Evolutionary conservation across 1,139 yeast species (phyloP).

Genomic region (Candida sanyaensis): DNA sequence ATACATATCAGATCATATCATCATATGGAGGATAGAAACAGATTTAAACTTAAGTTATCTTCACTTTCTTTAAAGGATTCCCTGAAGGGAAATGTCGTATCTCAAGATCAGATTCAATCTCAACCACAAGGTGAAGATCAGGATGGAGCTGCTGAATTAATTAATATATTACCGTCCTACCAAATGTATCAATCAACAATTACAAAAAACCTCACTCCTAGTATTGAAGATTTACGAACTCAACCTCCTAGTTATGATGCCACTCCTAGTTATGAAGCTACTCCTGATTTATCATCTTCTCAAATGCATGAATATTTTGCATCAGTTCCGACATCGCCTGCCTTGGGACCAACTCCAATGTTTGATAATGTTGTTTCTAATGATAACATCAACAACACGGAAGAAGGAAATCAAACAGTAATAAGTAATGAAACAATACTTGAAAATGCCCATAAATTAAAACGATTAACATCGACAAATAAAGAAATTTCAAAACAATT

Average conservation of each 20-base stretch:
- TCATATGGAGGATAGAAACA: slow-evolving; percentile 13
- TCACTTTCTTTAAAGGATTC: slow-evolving; percentile 7
- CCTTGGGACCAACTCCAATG: slow-evolving; percentile 2
- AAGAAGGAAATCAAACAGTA: slow-evolving; percentile 10
- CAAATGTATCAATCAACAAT: slow-evolving; percentile 44
- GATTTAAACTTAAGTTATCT: slow-evolving; percentile 11
- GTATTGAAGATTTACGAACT: slow-evolving; percentile 30
- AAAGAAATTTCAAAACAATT: slow-evolving; percentile 29
- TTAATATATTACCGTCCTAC: slow-evolving; percentile 45
- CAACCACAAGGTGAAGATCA: slow-evolving; percentile 8
- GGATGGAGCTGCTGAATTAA: slow-evolving; percentile 27
- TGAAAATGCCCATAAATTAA: slow-evolving; percentile 39
- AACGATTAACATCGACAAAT: slow-evolving; percentile 32
- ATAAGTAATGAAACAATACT: slow-evolving; percentile 24
- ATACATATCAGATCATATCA: neutral
- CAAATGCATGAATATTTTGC: slow-evolving; percentile 21
- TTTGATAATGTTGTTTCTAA: slow-evolving; percentile 1
- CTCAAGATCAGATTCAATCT: slow-evolving; percentile 3
- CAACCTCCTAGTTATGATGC: slow-evolving; percentile 41
- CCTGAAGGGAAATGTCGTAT: neutral
- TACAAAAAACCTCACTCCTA: slow-evolving; percentile 37
- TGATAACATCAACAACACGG: neutral
- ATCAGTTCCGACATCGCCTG: slow-evolving; percentile 23
- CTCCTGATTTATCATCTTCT: slow-evolving; percentile 16
- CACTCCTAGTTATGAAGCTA: slow-evolving; percentile 30